Base-by-base conservation (phyloP, 1,284 basidiomycete species). In the Ustilago curta region DNA sequence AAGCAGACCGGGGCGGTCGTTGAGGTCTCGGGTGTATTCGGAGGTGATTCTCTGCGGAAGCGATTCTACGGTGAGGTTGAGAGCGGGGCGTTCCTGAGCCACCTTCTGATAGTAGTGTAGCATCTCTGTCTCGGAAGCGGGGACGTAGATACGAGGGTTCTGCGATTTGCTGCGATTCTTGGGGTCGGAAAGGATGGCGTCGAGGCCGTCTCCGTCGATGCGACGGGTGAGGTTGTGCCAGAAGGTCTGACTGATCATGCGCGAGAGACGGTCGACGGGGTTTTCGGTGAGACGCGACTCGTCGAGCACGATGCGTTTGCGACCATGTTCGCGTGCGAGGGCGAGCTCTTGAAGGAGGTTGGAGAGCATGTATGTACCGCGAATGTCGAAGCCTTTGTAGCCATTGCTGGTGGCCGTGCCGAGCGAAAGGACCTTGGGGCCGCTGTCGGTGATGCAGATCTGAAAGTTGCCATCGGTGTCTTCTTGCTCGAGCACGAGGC, bases 321-420 rank as follows among this genome's bases (percentile, higher is more conserved):
- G 89, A 59, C 93, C 93, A 85, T 95, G 94, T 83, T 98, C 95
- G 14, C 93, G 90, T n/a, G 96, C 96, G 31, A 99, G 90, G 0
- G 96, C 97, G 44, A 99, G 91, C 85, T 99, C 96, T 88, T 99
- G 97, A 29, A 99, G 88, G n/a, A 99, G 90, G 86, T 97, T 99
- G 12, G 96, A 98, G 43, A 99, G 89, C 96, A 97, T 98, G 87
- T 99, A 84, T 8, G 81, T 84, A 45, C 83, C 83, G 9, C 95
- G 89, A 70, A 97, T 93, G 86, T 99, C 97, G 21, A 82, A 72
- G 25, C 80, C 78, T 44, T 77, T 97, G 90, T 95, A 97, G 4
- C 95, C 96, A 86, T 99, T 98, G 85, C 93, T 95, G 27, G 94
- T 94, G 5, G 94, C 95, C 0, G 97, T 99, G 21, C 97, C 96